A percentile compares a stretch with the other conserved stretches of the same genome.
Evolutionary conservation across 75 land plant genomes (phyloP).

Genomic region (Pseudotsuga menziesii): DNA sequence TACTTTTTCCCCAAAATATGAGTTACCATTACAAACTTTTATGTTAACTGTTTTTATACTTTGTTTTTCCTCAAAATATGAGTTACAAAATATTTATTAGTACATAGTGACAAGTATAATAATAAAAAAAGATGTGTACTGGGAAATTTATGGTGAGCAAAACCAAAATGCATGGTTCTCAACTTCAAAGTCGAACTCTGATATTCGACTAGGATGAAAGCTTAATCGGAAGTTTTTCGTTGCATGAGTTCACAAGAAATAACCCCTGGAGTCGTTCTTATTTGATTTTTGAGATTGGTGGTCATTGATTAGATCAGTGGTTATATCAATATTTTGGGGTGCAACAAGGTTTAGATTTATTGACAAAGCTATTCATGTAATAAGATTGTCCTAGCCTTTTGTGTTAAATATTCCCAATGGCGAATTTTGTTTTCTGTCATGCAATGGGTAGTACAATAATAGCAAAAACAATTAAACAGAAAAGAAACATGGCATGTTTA

Average conservation of each 20-base stretch:
- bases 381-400: neutral
- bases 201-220: neutral
- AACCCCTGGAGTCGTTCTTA: neutral
- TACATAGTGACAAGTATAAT: too few species aligned
- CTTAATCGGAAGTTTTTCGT: neutral
- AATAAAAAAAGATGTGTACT: too few species aligned
- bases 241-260: neutral
- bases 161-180: too few species aligned
- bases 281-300: neutral
- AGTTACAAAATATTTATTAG: too few species aligned
- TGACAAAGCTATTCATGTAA: neutral
- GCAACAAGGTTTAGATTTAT: neutral
- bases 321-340: neutral
- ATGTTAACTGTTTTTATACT: too few species aligned
- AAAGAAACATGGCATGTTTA: too few species aligned
- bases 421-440: neutral
- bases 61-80: too few species aligned
- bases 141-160: too few species aligned
- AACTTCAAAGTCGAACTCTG: too few species aligned
- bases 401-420: neutral
- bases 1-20: too few species aligned
- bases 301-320: too few species aligned
- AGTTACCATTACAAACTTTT: too few species aligned
- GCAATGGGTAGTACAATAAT: neutral
- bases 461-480: slow-evolving; percentile 32